phyloP scores from a whole-genome alignment of 1,139 yeast species.

The Kurtzmaniella quercitrusa region DNA sequence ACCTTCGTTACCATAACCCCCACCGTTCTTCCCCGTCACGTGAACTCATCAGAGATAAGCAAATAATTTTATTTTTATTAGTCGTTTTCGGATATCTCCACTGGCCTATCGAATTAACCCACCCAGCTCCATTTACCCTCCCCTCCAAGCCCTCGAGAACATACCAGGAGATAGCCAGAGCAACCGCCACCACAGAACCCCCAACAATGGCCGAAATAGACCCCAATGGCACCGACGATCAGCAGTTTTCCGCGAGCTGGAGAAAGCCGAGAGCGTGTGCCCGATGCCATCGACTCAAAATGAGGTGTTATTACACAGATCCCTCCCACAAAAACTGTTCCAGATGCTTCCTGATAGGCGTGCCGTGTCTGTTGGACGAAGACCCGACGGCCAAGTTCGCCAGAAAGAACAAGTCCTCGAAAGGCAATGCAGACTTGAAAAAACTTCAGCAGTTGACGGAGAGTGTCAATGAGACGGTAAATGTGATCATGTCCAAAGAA shows the following conservation, averaged over 20 bases:
- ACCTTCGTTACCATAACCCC: too few relatives aligned
- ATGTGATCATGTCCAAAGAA: not conserved
- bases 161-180: too few relatives aligned
- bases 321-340: constrained; percentile 42
- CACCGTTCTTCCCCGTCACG: not conserved
- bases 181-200: too few relatives aligned
- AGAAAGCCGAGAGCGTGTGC: constrained; percentile 52
- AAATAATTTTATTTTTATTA: not conserved
- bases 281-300: constrained; percentile 51
- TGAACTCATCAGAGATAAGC: not conserved
- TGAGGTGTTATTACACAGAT: constrained; percentile 50
- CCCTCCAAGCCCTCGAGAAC: too few relatives aligned
- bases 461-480: not conserved
- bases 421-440: constrained; percentile 9
- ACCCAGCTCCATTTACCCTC: too few relatives aligned
- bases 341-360: constrained; percentile 41
- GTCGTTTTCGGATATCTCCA: not conserved
- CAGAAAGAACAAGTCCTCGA: constrained; percentile 12
- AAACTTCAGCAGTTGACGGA: constrained; percentile 17
- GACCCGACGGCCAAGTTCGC: constrained; percentile 42
- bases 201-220: not conserved
- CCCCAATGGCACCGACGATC: not conserved
- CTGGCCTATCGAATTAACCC: not conserved
- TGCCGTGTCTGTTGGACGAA: constrained; percentile 43
- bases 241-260: constrained; percentile 33